These are phyloP conservation scores for Barbatosphaeria neglecta DNA, from an alignment of 495 filamentous ascomycete genomes.

Conservation along the genomic window DNA sequence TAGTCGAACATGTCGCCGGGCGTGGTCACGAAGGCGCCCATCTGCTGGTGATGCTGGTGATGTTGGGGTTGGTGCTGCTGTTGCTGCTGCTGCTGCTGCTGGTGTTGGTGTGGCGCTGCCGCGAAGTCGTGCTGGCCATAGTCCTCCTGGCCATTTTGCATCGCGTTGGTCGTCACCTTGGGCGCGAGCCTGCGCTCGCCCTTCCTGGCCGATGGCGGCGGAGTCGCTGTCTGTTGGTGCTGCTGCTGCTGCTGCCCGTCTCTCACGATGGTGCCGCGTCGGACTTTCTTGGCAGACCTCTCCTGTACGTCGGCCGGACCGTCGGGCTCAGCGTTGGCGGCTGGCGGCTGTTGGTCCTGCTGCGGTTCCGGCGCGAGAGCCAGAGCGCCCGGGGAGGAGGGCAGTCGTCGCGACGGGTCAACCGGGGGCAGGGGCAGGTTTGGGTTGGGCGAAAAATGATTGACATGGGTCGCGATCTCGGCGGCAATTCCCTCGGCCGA, in stretches of 20 bases:
- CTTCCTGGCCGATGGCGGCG: constrained; percentile 39
- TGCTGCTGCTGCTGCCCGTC: constrained; percentile 24
- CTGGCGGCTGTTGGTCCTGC: not conserved
- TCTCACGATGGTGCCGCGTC: constrained; percentile 21
- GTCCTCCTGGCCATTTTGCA: constrained; percentile 41
- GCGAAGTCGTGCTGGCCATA: constrained; percentile 31
- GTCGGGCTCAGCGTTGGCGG: constrained; percentile 4
- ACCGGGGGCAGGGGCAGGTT: constrained; percentile 42
- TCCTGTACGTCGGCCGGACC: constrained; percentile 10
- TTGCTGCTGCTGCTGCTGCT: constrained; percentile 3
- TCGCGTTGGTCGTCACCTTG: constrained; percentile 32
- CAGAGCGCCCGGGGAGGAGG: constrained; percentile 44
- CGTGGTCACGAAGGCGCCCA: constrained; percentile 23
- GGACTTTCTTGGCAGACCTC: constrained; percentile 25
- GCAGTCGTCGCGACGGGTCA: constrained; percentile 42
- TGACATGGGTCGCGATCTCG: constrained; percentile 45
- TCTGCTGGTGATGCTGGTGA: constrained; percentile 2
- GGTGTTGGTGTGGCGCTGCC: constrained; percentile 25
- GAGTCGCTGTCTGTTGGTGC: constrained; percentile 42
- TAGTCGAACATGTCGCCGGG: constrained; percentile 49
- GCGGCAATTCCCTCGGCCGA: constrained; percentile 25
- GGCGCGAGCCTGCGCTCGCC: constrained; percentile 39
- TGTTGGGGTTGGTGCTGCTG: constrained; percentile 25
- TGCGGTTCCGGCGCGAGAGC: constrained; percentile 19
- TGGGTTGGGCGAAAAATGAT: constrained; percentile 44